Evolutionary conservation across 2,329 filamentous ascomycete species (phyloP).

Genomic region (Elsinoe perseae): DNA sequence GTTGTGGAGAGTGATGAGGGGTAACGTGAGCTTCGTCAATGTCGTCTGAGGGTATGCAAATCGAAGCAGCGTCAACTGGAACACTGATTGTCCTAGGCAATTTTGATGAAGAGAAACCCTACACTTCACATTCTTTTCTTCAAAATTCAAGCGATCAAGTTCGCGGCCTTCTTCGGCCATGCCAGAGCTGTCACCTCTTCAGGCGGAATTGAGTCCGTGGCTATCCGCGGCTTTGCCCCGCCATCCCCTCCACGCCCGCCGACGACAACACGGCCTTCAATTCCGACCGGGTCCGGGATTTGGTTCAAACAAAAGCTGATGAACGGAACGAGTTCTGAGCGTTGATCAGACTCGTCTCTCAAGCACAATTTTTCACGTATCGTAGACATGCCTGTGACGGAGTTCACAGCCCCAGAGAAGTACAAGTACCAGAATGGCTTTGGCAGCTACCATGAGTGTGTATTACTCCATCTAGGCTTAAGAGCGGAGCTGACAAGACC

Average conservation of each 20-base stretch:
- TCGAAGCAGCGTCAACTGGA: neutral
- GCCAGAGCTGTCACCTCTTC: neutral
- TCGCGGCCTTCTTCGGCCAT: neutral
- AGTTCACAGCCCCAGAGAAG: conserved; percentile 56
- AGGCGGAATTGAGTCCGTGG: conserved; percentile 1
- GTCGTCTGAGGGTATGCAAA: neutral
- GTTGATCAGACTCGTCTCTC: neutral
- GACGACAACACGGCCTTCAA: neutral
- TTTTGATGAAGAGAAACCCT: neutral
- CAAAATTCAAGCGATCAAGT: neutral
- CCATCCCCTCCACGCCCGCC: neutral
- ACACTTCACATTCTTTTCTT: neutral
- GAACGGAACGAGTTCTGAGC: neutral
- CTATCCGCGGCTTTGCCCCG: neutral
- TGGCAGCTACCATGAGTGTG: conserved; percentile 66
- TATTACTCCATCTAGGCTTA: neutral
- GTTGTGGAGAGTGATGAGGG: neutral
- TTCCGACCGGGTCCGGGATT: neutral
- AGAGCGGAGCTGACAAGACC: conserved; percentile 11
- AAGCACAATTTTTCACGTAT: neutral
- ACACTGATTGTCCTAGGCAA: neutral
- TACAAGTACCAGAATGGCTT: conserved; percentile 78
- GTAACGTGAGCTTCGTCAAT: neutral
- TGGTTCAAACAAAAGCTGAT: neutral
- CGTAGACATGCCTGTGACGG: conserved; percentile 52